These are phyloP conservation scores for Russula compacta DNA, from an alignment of 768 basidiomycete species.

Conservation along the genomic window DNA sequence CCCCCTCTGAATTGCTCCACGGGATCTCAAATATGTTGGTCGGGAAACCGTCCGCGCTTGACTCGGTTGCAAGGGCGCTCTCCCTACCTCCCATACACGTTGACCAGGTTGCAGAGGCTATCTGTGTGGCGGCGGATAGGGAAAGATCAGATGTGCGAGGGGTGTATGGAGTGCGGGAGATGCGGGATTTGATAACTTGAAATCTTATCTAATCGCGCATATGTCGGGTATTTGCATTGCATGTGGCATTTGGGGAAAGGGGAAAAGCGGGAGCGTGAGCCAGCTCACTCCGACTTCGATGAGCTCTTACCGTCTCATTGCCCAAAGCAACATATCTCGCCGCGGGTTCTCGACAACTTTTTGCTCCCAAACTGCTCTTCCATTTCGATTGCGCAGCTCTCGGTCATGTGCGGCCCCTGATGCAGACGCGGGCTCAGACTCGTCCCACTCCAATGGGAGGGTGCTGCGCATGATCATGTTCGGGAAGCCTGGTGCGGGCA, in stretches of 20 bases:
- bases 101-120: slow-evolving; percentile 85
- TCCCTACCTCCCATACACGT: slow-evolving; percentile 90
- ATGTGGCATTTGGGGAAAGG: no score
- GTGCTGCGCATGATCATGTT: slow-evolving; percentile 62
- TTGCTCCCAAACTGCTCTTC: slow-evolving; percentile 34
- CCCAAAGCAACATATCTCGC: slow-evolving; percentile 21
- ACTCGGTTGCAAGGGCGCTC: slow-evolving; percentile 69
- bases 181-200: slow-evolving; percentile 54
- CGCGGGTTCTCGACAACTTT: slow-evolving; percentile 27
- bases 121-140: slow-evolving; percentile 53
- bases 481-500: slow-evolving; percentile 76
- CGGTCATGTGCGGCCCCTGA: slow-evolving; percentile 13
- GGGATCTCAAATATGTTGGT: slow-evolving; percentile 30
- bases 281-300: slow-evolving; percentile 1
- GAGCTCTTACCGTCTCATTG: slow-evolving; percentile 10
- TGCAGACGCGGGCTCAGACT: slow-evolving; percentile 5
- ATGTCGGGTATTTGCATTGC: not conserved
- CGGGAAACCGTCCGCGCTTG: slow-evolving; percentile 39
- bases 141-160: slow-evolving; percentile 42
- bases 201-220: slow-evolving; percentile 21
- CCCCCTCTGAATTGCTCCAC: slow-evolving; percentile 56
- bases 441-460: slow-evolving; percentile 19
- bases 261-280: not conserved
- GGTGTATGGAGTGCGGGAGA: slow-evolving; percentile 57
- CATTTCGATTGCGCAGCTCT: slow-evolving; percentile 31